A percentile compares a stretch with the other conserved stretches of the same genome.
These are phyloP conservation scores for Vigna hirtella DNA, from an alignment of 306 rosid species.

Conservation along the genomic window DNA sequence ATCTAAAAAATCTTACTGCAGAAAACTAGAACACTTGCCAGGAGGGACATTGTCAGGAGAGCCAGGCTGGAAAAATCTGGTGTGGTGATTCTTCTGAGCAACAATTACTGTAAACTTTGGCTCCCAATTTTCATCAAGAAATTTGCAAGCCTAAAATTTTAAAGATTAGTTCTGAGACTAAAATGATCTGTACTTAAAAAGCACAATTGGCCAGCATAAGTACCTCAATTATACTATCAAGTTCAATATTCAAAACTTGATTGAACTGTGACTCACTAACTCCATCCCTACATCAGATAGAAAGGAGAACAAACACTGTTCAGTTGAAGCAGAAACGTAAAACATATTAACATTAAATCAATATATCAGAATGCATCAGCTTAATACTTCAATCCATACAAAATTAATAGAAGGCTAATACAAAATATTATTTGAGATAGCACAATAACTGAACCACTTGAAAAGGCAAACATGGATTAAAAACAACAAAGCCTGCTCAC, in stretches of 20 bases:
- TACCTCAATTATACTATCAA: slow-evolving; percentile 87
- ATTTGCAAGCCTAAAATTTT: slow-evolving; percentile 77
- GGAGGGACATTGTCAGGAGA: slow-evolving; percentile 95
- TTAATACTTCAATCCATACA: background rate
- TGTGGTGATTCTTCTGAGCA: slow-evolving; percentile 96
- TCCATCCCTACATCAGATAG: slow-evolving; percentile 74
- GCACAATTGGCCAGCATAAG: slow-evolving; percentile 1
- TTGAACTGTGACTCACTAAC: slow-evolving; percentile 97
- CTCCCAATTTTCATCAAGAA: slow-evolving; percentile 85
- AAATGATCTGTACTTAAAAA: background rate
- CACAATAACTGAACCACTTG: background rate
- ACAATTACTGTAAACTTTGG: slow-evolving; percentile 92
- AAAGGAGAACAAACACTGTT: background rate
- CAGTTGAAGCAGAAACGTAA: slow-evolving; percentile 16
- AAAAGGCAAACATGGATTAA: background rate
- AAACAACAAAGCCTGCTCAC: background rate
- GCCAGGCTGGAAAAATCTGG: slow-evolving; percentile 81
- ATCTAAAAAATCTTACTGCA: background rate
- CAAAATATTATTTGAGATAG: background rate
- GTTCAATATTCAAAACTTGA: slow-evolving; percentile 88
- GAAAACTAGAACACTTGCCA: slow-evolving; percentile 48
- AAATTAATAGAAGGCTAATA: background rate
- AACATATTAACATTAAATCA: slow-evolving; percentile 1
- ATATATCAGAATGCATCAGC: slow-evolving; percentile 23
- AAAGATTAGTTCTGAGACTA: slow-evolving; percentile 21